phyloP scores from a whole-genome alignment of 164 flowering plant genomes.

The Magnolia changhungtana region DNA sequence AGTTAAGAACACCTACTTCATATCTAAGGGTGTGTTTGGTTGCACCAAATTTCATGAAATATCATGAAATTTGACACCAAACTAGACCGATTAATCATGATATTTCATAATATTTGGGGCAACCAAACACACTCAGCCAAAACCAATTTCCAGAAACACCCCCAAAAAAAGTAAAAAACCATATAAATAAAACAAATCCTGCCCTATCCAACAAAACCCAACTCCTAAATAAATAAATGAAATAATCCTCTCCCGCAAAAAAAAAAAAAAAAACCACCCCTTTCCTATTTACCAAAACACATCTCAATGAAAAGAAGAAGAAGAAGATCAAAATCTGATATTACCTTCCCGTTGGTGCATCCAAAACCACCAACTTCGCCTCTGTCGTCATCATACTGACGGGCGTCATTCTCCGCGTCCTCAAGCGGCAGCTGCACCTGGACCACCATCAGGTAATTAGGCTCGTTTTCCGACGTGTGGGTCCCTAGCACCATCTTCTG shows the following conservation, averaged over 20 bases:
- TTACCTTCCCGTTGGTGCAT: conserved; percentile 77
- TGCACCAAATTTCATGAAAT: too few relatives aligned
- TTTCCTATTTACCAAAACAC: neutral
- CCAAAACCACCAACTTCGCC: conserved; percentile 82
- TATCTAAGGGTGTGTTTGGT: too few relatives aligned
- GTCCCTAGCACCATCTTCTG: conserved; percentile 94
- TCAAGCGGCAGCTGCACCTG: conserved; percentile 92
- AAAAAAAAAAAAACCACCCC: neutral
- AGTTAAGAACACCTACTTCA: too few relatives aligned
- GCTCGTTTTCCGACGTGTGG: conserved; percentile 91
- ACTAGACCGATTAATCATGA: too few relatives aligned
- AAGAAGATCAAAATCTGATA: neutral
- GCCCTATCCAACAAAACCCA: neutral
- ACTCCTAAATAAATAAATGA: neutral
- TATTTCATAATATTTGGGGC: too few relatives aligned
- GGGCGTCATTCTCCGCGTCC: conserved; percentile 82
- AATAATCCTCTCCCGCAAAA: too few relatives aligned
- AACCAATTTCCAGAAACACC: too few relatives aligned
- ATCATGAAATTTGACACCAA: too few relatives aligned
- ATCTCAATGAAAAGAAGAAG: neutral
- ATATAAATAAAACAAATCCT: neutral
- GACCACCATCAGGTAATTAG: conserved; percentile 88
- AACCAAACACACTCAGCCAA: too few relatives aligned
- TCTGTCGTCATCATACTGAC: conserved; percentile 81
- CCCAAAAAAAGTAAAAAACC: neutral